Base-by-base conservation (phyloP, 306 rosid genomes). In the Cucurbita maxima region DNA sequence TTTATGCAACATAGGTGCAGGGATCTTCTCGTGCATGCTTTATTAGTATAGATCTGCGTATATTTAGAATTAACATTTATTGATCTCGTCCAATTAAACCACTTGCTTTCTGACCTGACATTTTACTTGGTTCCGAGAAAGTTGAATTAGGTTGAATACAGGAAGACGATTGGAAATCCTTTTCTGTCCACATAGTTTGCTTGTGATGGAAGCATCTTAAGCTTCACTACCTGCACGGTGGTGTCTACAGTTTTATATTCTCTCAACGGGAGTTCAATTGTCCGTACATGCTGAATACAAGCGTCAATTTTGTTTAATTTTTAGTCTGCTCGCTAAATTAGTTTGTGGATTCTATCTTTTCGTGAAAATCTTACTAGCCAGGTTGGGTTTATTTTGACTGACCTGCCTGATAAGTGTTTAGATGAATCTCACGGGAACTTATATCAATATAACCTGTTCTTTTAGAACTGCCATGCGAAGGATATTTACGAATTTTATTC, bases 11-110 rank as follows among this genome's bases (percentile, higher is more conserved):
- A 8, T 69, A 20, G 22, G 58, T 64, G 9, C 37, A 13, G 19
- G 20, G 74, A 68, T 18, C 73, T 68, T 68, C 56, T 9, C 22
- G 30, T 52, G 20, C 45, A 30, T 52, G 73, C 51, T 12, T 71
- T 69, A 18, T 72, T 43, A 41, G 80, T 79, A 76, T 80, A 80
- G 90, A 84, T 87, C 85, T 62, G 15, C 75, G 70, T 50, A 14
- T 48, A 15, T 18, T 38, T 57, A 10, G 77, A 71, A 57, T 41
- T 5, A 38, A 40, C 41, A 37, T 57, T 55, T 55, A 0, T 37
- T 36, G 63, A 38, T 55, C 52, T 67, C 18, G 67, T 73, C 43
- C 20, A 56, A 18, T 37, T 56, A n/a, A 5, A 43, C n/a, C 64
- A 56, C 20, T 30, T 56, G 43, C 61, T 56, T 10, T 73, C 41